Evolutionary conservation across 1,139 yeast species (phyloP), one percentile per base, ranked within the genome.

Genomic region (Starmera stellimalicola): DNA sequence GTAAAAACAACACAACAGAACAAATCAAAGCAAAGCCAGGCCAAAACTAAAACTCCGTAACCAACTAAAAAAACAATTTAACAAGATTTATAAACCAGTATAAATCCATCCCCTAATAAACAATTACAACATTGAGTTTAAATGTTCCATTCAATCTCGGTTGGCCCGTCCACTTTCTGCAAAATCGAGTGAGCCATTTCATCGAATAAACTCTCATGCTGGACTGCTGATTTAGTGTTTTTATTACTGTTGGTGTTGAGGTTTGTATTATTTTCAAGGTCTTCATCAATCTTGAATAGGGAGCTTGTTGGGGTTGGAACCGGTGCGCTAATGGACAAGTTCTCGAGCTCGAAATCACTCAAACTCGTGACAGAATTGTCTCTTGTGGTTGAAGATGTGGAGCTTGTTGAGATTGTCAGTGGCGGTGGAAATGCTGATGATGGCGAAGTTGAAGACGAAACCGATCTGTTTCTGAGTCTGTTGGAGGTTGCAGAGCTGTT

Each of bases 111-210:
- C n/a, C n/a, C n/a, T n/a, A n/a, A n/a, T n/a, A n/a, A n/a, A n/a
- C n/a, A n/a, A n/a, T n/a, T n/a, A n/a, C n/a, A 22, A 8, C 25
- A 2, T n/a, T 7, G 12, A 33, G 17, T 18, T 39, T 36, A 47
- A n/a, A 47, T 43, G 16, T 38, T 32, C 51, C 51, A 47, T 7
- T 45, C 45, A 18, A 41, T 31, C n/a, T 30, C 30, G n/a, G 39
- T 16, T 2, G 42, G 37, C 23, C 35, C 37, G 14, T 29, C 15
- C 6, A 45, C 47, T 30, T 44, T 39, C 5, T 37, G 32, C 22
- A 47, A 18, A n/a, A 47, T 47, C 12, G 32, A 35, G 22, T 44
- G 45, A 6, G 51, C 51, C 23, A 47, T 43, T 9, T 42, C 44
- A 31, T 47, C 51, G 18, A 41, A 41, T 16, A 37, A 29, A 12